phyloP scores from a whole-genome alignment of 169 alveolate genomes.

The Plasmodium ovale region DNA sequence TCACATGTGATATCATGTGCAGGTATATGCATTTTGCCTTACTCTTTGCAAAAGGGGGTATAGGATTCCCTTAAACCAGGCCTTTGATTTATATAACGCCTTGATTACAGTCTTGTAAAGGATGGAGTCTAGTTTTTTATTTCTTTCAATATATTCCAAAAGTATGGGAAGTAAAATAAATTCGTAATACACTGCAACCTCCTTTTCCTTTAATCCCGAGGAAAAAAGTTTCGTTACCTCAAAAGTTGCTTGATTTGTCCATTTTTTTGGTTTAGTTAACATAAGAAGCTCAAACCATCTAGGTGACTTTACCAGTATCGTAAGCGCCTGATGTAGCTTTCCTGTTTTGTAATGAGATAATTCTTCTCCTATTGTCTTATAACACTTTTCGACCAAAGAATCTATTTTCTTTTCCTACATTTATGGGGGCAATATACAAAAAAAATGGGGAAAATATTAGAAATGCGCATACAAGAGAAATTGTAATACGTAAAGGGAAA shows the following conservation, averaged over 20 bases:
- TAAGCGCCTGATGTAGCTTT: conserved; percentile 95
- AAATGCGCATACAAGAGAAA: background rate
- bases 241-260: conserved; percentile 96
- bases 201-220: conserved; percentile 89
- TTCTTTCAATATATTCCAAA: conserved; percentile 83
- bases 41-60: conserved; percentile 93
- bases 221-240: conserved; percentile 94
- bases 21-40: conserved; percentile 18
- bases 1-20: background rate
- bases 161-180: conserved; percentile 37
- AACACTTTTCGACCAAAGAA: conserved; percentile 49
- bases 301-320: conserved; percentile 92
- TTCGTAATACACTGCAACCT: conserved; percentile 57
- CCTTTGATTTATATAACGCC: conserved; percentile 96
- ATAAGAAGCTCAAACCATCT: conserved; percentile 95
- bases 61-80: conserved; percentile 96
- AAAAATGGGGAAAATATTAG: background rate
- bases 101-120: conserved; percentile 93
- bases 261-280: conserved; percentile 94
- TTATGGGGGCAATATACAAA: too few species aligned
- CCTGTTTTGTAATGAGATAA: conserved; percentile 91
- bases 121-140: conserved; percentile 93
- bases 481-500: too few species aligned
- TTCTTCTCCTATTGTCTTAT: conserved; percentile 81
- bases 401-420: conserved; percentile 8